These are phyloP conservation scores for Chenopodium berlandieri DNA, from an alignment of 148 eudicot genomes.

Conservation along the genomic window DNA sequence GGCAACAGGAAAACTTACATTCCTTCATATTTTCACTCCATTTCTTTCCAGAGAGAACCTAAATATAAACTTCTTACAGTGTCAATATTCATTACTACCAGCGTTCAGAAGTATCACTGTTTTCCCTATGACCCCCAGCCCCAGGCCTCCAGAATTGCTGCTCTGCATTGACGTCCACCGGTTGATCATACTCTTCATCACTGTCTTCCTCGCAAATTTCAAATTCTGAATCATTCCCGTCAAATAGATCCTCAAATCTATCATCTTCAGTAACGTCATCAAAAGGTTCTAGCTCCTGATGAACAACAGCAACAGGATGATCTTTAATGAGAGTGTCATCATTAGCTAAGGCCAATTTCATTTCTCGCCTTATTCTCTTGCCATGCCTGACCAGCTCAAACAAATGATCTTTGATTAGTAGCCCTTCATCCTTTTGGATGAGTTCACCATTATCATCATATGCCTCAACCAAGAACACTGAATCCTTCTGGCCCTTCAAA, in stretches of 20 bases:
- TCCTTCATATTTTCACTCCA: neutral
- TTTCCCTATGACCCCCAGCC: conserved; percentile 11
- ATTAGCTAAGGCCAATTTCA: conserved; percentile 31
- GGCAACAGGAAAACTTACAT: neutral
- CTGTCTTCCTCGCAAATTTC: conserved; percentile 35
- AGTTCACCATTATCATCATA: conserved; percentile 67
- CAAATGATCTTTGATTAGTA: conserved; percentile 45
- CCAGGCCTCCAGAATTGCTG: conserved; percentile 54
- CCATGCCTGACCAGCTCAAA: conserved; percentile 66
- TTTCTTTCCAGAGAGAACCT: neutral
- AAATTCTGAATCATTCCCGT: conserved; percentile 38
- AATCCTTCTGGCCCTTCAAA: conserved; percentile 76
- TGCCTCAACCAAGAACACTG: conserved; percentile 83
- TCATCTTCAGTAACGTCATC: conserved; percentile 39
- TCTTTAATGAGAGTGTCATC: conserved; percentile 8
- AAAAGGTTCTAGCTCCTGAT: conserved; percentile 30
- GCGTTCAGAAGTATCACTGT: conserved; percentile 36
- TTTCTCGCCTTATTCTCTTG: conserved; percentile 66
- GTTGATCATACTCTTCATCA: conserved; percentile 28
- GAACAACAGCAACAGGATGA: conserved; percentile 29
- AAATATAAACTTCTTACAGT: neutral
- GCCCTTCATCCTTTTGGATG: conserved; percentile 49
- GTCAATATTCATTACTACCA: conserved; percentile 45
- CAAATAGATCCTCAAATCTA: conserved; percentile 56
- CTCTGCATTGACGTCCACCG: conserved; percentile 24